These are phyloP conservation scores for Pythium folliculosum DNA, from an alignment of 352 stramenopile genomes.

Conservation along the genomic window DNA sequence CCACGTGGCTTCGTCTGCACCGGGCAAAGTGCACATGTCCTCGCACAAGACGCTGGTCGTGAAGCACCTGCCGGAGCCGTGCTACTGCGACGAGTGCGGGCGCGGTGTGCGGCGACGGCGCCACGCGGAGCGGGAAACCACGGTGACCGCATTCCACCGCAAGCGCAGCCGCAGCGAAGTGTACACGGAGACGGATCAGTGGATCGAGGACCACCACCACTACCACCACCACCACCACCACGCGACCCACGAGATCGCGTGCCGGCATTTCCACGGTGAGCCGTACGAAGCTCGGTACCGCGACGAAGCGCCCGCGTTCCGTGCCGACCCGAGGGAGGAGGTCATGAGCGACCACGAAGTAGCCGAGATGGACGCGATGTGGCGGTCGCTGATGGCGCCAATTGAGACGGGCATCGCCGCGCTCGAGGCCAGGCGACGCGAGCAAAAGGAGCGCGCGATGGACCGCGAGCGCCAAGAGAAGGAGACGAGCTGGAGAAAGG, in stretches of 20 bases:
- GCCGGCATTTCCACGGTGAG: conserved; percentile 4
- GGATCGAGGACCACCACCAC: conserved; percentile 9
- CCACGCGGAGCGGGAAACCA: not conserved
- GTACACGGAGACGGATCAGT: conserved; percentile 7
- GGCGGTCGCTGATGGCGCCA: conserved; percentile 17
- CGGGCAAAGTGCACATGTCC: conserved; percentile 20
- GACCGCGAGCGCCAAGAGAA: conserved; percentile 40
- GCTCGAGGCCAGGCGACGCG: conserved; percentile 34
- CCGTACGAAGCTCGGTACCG: not conserved
- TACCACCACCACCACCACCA: not conserved
- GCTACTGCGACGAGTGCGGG: conserved; percentile 12
- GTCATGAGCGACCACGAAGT: not conserved
- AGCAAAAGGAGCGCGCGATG: conserved; percentile 40
- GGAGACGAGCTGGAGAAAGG: conserved; percentile 29
- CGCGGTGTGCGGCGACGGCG: not conserved
- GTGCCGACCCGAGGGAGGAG: conserved; percentile 2
- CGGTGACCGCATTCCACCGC: conserved; percentile 10
- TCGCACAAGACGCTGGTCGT: conserved; percentile 26
- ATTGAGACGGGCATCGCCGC: conserved; percentile 40
- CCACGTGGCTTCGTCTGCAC: not conserved
- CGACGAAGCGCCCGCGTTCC: not conserved
- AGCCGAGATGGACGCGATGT: conserved; percentile 16
- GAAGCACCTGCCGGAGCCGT: conserved; percentile 4
- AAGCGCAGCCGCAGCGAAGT: conserved; percentile 20
- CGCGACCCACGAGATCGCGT: conserved; percentile 2